phyloP scores from a whole-genome alignment of 495 filamentous ascomycete species.

The Neurospora cerealis region DNA sequence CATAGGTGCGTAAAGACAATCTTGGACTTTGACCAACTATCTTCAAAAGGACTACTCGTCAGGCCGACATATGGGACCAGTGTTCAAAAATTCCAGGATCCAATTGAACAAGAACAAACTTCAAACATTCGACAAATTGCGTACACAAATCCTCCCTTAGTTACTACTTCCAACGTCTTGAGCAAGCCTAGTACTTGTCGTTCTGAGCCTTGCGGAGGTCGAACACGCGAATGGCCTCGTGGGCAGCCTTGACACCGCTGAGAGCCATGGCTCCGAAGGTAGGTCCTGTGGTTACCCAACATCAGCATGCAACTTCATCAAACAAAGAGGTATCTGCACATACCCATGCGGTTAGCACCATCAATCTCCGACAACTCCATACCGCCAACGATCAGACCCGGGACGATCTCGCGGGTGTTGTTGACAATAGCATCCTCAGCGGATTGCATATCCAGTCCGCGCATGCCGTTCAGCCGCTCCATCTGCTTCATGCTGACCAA shows the following conservation, averaged over 20 bases:
- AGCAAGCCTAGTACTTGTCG: conserved; percentile 5
- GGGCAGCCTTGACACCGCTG: conserved; percentile 76
- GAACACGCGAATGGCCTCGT: conserved; percentile 69
- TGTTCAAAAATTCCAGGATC: background rate
- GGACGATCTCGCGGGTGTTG: conserved; percentile 74
- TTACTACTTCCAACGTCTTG: background rate
- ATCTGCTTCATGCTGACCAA: conserved; percentile 72
- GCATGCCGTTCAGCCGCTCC: conserved; percentile 80
- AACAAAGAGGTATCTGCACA: conserved; percentile 1
- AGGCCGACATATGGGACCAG: background rate
- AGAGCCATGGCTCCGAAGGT: conserved; percentile 80
- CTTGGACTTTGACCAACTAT: background rate
- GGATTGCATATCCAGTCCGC: conserved; percentile 79
- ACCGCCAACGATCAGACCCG: conserved; percentile 80
- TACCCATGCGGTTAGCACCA: conserved; percentile 76
- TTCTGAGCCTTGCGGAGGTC: conserved; percentile 61
- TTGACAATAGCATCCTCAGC: conserved; percentile 90
- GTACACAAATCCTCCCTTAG: background rate
- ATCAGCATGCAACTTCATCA: background rate
- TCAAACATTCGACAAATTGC: background rate
- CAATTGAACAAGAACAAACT: background rate
- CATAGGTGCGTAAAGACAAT: background rate
- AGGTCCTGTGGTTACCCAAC: conserved; percentile 8
- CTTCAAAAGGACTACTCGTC: background rate
- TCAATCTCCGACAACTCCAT: conserved; percentile 92